A percentile compares a stretch with the other conserved stretches of the same genome.
Conservation (phyloP, 441 rosid species). For the Cnidoscolus chayamansa region DNA sequence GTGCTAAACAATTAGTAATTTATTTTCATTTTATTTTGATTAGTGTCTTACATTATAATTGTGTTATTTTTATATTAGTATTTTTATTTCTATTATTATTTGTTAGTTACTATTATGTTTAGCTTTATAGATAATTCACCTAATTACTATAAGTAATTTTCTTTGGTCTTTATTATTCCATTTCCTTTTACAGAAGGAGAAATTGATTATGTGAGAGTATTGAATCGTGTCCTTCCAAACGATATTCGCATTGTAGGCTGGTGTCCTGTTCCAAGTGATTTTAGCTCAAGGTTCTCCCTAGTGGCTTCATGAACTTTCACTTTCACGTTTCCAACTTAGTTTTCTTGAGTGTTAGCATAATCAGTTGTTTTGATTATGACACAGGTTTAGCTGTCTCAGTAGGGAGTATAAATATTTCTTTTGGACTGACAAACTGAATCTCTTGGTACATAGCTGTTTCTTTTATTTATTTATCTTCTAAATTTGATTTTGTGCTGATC, state of each 20-base stretch:
- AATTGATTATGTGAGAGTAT: constrained; percentile 79
- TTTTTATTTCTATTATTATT: no score
- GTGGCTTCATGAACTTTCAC: constrained; percentile 1
- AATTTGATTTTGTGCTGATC: constrained; percentile 13
- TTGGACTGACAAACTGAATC: constrained; percentile 66
- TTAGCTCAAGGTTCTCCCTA: constrained; percentile 75
- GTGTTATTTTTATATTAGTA: no score
- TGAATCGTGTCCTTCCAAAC: constrained; percentile 83
- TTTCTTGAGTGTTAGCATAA: neutral
- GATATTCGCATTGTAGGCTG: constrained; percentile 88
- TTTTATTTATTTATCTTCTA: neutral
- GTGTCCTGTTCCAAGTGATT: constrained; percentile 79
- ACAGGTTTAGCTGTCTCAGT: constrained; percentile 83
- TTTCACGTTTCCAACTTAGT: neutral
- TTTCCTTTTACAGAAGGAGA: constrained; percentile 50
- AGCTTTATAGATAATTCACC: no score
- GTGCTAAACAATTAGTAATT: no score
- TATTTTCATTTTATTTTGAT: no score
- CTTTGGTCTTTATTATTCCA: constrained; percentile 20
- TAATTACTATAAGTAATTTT: constrained; percentile 7
- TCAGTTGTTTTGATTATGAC: constrained; percentile 16
- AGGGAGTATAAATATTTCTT: constrained; percentile 83
- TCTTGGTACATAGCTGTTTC: constrained; percentile 42
- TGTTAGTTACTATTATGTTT: no score
- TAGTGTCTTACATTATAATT: no score